Evolutionary conservation across 2,329 filamentous ascomycete genomes (phyloP), one percentile per base, ranked within the genome.

Genomic region (Macrophomina pseudophaseolina): DNA sequence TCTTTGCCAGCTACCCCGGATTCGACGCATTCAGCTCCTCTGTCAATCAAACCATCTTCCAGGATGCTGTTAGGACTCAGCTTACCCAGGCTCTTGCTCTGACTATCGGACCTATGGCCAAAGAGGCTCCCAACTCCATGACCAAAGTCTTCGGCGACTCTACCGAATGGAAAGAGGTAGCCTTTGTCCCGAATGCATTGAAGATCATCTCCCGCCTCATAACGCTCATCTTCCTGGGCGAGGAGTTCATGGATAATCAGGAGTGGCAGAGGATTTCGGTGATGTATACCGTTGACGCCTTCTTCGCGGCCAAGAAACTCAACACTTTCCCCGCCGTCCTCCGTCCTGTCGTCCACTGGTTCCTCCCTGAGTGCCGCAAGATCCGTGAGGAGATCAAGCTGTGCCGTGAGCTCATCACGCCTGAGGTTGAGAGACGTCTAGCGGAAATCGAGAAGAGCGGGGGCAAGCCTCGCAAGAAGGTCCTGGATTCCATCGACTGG

Each of bases 261-360:
- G 70, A 76, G 65, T 83, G 81, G 80, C 70, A 80, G 16, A 65
- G 73, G 0, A 72, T 75, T 2, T 70, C 74, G 32, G 75, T 72
- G 9, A 67, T 72, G 32, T 81, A 80, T 69, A 76, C 77, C 0
- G 70, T 76, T 40, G 76, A 80, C 33, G 68, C 78, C 0, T 77
- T 79, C 32, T 68, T 74, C 1, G 77, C 74, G 4, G 67, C 76
- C 30, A 51, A 74, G 28, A 65, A 75, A 5, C 72, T 81, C 6
- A 76, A 77, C 42, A 72, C 74, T 32, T 70, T 78, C 40, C 80
- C 81, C 14, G 65, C 68, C 0, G 71, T 76, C 38, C 65, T 79
- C 5, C 76, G 76, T 28, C 76, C 77, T 11, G 30, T 51, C 9
- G 48, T 51, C n/a, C 48, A 51, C 48, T 51, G 48, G 48, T 51